These are phyloP conservation scores for Aspergillus ibericus DNA, from an alignment of 2,329 filamentous ascomycete species.

Conservation along the genomic window DNA sequence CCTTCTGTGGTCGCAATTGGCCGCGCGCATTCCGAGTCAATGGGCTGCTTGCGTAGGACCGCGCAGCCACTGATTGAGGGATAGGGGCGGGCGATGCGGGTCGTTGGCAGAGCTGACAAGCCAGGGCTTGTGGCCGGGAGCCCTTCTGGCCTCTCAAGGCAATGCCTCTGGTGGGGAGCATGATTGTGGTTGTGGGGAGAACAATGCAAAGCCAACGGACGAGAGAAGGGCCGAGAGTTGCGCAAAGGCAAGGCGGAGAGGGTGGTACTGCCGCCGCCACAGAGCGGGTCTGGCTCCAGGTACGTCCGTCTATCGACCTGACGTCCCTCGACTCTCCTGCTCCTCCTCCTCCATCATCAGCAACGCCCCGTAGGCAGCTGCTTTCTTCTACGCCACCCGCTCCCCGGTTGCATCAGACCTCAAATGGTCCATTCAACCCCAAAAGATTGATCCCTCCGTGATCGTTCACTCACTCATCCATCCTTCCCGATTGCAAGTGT, in stretches of 20 bases:
- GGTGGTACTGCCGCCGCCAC: conserved; percentile 1
- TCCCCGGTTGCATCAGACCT: conserved; percentile 4
- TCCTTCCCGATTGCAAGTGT: conserved; percentile 6
- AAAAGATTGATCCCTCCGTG: conserved; percentile 14
- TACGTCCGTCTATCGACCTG: not conserved
- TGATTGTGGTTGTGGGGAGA: not conserved
- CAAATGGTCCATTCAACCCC: conserved; percentile 14
- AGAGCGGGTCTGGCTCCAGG: not conserved
- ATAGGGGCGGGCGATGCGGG: conserved; percentile 26
- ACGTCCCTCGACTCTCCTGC: conserved; percentile 18
- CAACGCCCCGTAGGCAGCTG: conserved; percentile 16
- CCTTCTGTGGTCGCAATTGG: conserved; percentile 21
- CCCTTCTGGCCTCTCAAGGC: conserved; percentile 29
- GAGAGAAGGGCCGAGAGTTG: not conserved
- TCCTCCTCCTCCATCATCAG: conserved; percentile 30
- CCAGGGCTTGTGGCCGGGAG: conserved; percentile 24
- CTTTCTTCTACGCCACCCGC: conserved; percentile 16
- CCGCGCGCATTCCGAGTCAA: conserved; percentile 11
- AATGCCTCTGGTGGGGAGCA: conserved; percentile 37
- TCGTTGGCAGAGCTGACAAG: conserved; percentile 43
- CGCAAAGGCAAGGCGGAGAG: not conserved
- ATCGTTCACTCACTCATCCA: conserved; percentile 7
- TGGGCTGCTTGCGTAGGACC: conserved; percentile 17
- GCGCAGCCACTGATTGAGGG: conserved; percentile 21
- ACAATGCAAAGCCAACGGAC: not conserved